Conservation (phyloP, 306 rosid genomes). For the Castanea mollissima region DNA sequence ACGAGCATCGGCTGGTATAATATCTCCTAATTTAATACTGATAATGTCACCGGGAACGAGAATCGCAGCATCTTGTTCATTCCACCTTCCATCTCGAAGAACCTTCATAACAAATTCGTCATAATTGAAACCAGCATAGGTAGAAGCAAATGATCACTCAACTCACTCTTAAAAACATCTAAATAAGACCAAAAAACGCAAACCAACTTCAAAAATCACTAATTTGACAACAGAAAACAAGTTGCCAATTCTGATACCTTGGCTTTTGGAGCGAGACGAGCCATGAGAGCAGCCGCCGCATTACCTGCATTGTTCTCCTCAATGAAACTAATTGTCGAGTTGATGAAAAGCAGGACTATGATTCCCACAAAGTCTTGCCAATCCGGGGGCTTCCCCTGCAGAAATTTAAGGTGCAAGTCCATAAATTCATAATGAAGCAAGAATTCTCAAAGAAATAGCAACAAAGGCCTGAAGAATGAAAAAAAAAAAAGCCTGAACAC, state of each 20-base stretch:
- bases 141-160: not conserved
- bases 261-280: conserved; percentile 96
- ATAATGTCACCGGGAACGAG: conserved; percentile 91
- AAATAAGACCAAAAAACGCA: not conserved
- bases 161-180: conserved; percentile 5
- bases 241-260: conserved; percentile 53
- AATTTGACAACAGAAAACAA: not conserved
- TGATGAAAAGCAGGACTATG: conserved; percentile 82
- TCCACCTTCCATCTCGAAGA: conserved; percentile 99
- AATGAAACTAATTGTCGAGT: conserved; percentile 94
- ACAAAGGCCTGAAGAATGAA: not conserved
- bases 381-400: conserved; percentile 89
- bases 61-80: conserved; percentile 73
- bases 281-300: conserved; percentile 99
- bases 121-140: conserved; percentile 18
- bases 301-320: conserved; percentile 99
- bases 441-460: not conserved
- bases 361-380: conserved; percentile 99
- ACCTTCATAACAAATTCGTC: conserved; percentile 49
- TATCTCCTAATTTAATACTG: conserved; percentile 93
- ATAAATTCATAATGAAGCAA: conserved; percentile 15
- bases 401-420: conserved; percentile 5
- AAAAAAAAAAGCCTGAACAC: conserved; percentile 9
- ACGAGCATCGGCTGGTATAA: conserved; percentile 90
- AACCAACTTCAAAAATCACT: not conserved